Conservation (phyloP, 2,329 filamentous ascomycete genomes). For the Neofusicoccum umdonicola region DNA sequence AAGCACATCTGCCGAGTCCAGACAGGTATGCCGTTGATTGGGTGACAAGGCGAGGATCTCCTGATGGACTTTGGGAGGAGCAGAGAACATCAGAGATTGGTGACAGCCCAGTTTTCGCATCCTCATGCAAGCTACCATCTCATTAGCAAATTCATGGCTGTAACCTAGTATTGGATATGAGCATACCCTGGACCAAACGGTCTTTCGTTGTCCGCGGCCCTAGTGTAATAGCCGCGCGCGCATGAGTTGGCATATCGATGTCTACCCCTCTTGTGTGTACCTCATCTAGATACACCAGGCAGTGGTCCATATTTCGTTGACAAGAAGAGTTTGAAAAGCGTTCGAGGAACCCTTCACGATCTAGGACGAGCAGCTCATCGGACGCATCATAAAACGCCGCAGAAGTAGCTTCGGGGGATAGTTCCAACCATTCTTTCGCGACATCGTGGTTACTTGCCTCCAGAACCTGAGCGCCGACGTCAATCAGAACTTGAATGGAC, state of each 20-base stretch:
- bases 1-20: constrained; percentile 1
- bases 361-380: constrained; percentile 56
- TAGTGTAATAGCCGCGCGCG: constrained; percentile 66
- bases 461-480: constrained; percentile 69
- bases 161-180: too few species aligned
- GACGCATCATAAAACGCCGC: constrained; percentile 58
- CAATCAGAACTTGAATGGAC: constrained; percentile 56
- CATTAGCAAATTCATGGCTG: neutral
- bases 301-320: constrained; percentile 54
- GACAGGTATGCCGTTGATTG: neutral
- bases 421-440: constrained; percentile 50
- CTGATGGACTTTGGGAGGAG: constrained; percentile 42
- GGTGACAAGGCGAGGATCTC: constrained; percentile 44
- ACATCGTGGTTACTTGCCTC: constrained; percentile 52
- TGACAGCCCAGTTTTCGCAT: constrained; percentile 1
- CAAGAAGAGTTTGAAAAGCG: constrained; percentile 60
- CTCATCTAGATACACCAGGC: constrained; percentile 68
- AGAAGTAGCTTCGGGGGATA: constrained; percentile 29
- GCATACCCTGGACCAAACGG: constrained; percentile 59
- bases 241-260: constrained; percentile 57
- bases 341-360: constrained; percentile 48
- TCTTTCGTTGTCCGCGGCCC: constrained; percentile 68
- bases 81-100: constrained; percentile 51
- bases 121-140: neutral
- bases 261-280: constrained; percentile 70